Evolutionary conservation across 2,329 filamentous ascomycete genomes (phyloP).

Genomic region (Cercospora zeae-maydis): DNA sequence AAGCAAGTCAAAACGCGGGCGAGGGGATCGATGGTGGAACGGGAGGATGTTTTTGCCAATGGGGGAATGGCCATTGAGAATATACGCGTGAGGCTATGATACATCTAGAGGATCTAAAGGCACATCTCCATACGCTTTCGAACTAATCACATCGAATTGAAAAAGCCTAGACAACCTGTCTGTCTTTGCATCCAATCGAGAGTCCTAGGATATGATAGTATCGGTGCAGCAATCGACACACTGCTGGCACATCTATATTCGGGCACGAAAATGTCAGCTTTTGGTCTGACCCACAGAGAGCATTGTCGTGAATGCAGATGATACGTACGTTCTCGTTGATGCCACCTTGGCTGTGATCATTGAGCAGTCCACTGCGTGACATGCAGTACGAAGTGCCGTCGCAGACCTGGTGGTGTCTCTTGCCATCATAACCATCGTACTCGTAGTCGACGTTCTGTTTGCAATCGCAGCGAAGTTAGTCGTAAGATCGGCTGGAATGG

Average conservation of each 20-base stretch:
- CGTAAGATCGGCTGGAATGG: too few relatives aligned
- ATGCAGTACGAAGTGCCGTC: neutral
- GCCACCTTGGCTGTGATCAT: neutral
- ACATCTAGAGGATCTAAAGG: neutral
- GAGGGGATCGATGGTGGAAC: slow-evolving; percentile 57
- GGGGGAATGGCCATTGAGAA: slow-evolving; percentile 35
- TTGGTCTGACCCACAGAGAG: neutral
- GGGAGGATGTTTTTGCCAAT: slow-evolving; percentile 58
- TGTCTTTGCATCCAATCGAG: neutral
- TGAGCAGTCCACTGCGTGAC: neutral
- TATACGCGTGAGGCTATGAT: neutral
- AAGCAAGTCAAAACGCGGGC: slow-evolving; percentile 24
- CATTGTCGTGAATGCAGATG: neutral
- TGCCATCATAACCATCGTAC: neutral
- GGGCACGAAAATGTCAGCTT: neutral
- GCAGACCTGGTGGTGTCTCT: neutral
- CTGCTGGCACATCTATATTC: neutral
- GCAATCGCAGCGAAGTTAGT: neutral
- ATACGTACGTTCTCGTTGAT: neutral
- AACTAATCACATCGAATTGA: neutral
- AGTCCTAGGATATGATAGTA: neutral
- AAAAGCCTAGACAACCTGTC: neutral
- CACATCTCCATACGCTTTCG: neutral
- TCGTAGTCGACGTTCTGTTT: neutral
- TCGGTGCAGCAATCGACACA: neutral